These are phyloP conservation scores for Soucietia sequanensis DNA, from an alignment of 805 yeast genomes.

Conservation along the genomic window DNA sequence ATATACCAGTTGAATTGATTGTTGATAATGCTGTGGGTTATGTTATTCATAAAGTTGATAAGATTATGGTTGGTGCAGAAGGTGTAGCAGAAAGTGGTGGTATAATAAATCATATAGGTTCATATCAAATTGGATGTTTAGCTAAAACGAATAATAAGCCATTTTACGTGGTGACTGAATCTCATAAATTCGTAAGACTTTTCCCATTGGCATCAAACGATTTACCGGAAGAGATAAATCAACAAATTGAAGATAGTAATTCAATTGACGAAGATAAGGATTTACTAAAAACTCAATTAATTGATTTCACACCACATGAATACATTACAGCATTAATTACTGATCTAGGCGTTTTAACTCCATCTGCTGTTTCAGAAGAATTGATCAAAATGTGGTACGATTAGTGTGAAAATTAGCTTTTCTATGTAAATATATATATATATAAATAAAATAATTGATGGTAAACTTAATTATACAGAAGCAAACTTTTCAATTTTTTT, in stretches of 20 bases:
- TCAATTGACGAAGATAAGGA: conserved; percentile 14
- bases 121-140: conserved; percentile 90
- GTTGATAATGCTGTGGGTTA: conserved; percentile 94
- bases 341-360: conserved; percentile 94
- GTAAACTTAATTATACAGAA: no score
- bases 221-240: conserved; percentile 53
- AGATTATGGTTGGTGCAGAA: conserved; percentile 95
- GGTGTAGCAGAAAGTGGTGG: conserved; percentile 99
- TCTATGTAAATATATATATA: conserved; percentile 1
- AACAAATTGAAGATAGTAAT: conserved; percentile 19
- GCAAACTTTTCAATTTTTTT: conserved; percentile 20
- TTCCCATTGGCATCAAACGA: conserved; percentile 94
- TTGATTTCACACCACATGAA: conserved; percentile 96
- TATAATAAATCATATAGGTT: conserved; percentile 90
- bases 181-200: conserved; percentile 94
- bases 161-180: conserved; percentile 88
- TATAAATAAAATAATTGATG: conserved; percentile 1
- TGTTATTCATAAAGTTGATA: conserved; percentile 86
- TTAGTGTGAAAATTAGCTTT: conserved; percentile 33
- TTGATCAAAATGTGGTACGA: conserved; percentile 98
- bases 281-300: conserved; percentile 34
- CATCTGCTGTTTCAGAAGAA: conserved; percentile 98
- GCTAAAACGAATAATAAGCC: conserved; percentile 92
- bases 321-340: conserved; percentile 94
- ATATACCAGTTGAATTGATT: conserved; percentile 83